Percentiles rank a stretch among this genome's conserved stretches.
Evolutionary conservation across 345 rosid species (phyloP).

Genomic region (Syzygium aromaticum): DNA sequence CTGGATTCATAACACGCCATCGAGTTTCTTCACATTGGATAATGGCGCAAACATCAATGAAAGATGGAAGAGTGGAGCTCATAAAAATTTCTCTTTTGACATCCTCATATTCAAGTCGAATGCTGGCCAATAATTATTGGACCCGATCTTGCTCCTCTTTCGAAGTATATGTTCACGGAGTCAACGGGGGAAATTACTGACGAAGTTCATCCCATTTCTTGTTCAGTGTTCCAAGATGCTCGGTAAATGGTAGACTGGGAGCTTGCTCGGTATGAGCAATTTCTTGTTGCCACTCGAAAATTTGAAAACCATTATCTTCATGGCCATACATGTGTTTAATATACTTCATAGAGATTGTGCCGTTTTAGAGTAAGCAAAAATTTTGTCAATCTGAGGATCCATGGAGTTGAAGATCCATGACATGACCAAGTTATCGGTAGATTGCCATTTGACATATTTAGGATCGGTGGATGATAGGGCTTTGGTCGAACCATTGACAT

Average conservation of each 20-base stretch:
- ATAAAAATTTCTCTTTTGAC: background rate
- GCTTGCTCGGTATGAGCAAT: background rate
- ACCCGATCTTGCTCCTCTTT: background rate
- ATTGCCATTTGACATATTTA: background rate
- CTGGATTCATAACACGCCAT: background rate
- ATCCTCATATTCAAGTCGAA: background rate
- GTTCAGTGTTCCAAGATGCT: background rate
- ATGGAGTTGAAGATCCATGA: background rate
- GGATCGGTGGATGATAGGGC: background rate
- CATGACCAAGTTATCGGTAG: background rate
- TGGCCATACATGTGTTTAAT: background rate
- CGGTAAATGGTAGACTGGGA: background rate
- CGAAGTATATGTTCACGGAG: background rate
- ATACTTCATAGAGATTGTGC: background rate
- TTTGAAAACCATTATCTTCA: background rate
- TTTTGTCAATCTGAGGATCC: background rate
- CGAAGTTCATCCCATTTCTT: background rate
- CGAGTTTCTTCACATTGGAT: background rate
- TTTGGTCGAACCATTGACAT: background rate
- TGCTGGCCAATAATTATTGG: background rate
- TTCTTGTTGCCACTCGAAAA: background rate
- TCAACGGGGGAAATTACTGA: background rate
- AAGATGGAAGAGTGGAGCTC: background rate
- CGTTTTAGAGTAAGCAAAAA: background rate
- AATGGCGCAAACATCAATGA: background rate